These are phyloP conservation scores for Moesziomyces sp. DNA, from an alignment of 1,284 basidiomycete species.

Conservation along the genomic window DNA sequence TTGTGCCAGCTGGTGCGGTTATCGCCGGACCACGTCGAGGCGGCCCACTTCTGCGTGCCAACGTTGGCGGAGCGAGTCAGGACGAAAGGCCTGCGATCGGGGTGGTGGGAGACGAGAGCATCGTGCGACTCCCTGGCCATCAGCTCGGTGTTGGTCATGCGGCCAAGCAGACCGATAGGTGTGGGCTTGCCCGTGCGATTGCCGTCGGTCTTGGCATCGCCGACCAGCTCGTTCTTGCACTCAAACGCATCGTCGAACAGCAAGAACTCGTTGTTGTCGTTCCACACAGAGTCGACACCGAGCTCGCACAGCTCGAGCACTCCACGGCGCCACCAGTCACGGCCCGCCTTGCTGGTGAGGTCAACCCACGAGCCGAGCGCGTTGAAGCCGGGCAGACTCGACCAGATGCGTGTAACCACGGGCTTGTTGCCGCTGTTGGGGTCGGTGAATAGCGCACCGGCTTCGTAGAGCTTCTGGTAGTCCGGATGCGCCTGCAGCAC, in stretches of 20 bases:
- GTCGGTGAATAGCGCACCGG: constrained; percentile 68
- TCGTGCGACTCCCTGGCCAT: constrained; percentile 68
- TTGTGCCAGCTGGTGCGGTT: constrained; percentile 69
- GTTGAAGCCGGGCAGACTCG: constrained; percentile 67
- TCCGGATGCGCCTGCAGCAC: constrained; percentile 63
- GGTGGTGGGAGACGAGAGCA: constrained; percentile 60
- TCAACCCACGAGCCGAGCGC: constrained; percentile 70
- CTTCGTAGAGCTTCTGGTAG: constrained; percentile 64
- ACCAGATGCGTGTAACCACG: constrained; percentile 69
- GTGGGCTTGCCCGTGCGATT: constrained; percentile 33
- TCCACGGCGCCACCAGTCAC: constrained; percentile 70
- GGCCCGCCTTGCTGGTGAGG: constrained; percentile 67
- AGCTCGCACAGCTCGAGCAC: constrained; percentile 67
- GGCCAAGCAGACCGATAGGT: constrained; percentile 67
- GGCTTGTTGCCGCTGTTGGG: constrained; percentile 58
- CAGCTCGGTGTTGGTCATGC: constrained; percentile 69
- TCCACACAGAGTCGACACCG: constrained; percentile 70
- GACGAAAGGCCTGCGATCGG: constrained; percentile 68
- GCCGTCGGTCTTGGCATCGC: constrained; percentile 31
- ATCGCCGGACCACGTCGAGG: constrained; percentile 70
- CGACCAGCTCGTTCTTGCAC: constrained; percentile 50
- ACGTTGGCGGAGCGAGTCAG: constrained; percentile 70
- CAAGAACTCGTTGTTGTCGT: constrained; percentile 70
- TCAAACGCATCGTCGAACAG: constrained; percentile 69
- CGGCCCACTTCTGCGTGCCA: constrained; percentile 69